Percentiles rank a stretch among this genome's conserved stretches.
phyloP scores from a whole-genome alignment of 2,329 filamentous ascomycete genomes.

The Cadophora sp. region DNA sequence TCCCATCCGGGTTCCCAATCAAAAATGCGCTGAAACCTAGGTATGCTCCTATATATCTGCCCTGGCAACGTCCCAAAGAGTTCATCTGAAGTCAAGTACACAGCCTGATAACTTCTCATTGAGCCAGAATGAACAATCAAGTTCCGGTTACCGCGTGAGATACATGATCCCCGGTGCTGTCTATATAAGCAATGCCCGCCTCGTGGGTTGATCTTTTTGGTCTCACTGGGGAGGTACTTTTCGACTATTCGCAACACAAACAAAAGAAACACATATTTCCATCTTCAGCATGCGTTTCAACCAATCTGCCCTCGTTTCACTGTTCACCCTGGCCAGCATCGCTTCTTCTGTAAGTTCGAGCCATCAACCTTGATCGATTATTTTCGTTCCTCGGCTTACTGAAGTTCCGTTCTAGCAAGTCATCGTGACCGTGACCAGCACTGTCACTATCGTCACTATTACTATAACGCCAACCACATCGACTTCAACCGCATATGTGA shows the following conservation, averaged over 20 bases:
- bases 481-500: not conserved
- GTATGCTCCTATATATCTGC: not conserved
- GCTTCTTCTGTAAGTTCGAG: not conserved
- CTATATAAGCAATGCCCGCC: not conserved
- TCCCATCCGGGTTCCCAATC: not conserved
- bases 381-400: not conserved
- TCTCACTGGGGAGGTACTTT: not conserved
- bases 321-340: not conserved
- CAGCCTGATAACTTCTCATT: not conserved
- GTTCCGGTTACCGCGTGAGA: no score
- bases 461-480: not conserved
- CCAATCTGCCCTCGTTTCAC: not conserved
- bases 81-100: constrained; percentile 1
- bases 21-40: not conserved
- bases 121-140: not conserved
- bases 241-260: not conserved
- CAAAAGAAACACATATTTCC: not conserved
- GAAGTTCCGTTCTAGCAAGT: not conserved
- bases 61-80: not conserved
- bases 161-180: not conserved
- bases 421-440: not conserved
- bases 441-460: not conserved
- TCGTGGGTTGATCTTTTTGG: not conserved
- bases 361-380: not conserved
- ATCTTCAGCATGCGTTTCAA: not conserved